Conservation (phyloP, 148 eudicot genomes). For the Heliamphora exappendiculata region DNA sequence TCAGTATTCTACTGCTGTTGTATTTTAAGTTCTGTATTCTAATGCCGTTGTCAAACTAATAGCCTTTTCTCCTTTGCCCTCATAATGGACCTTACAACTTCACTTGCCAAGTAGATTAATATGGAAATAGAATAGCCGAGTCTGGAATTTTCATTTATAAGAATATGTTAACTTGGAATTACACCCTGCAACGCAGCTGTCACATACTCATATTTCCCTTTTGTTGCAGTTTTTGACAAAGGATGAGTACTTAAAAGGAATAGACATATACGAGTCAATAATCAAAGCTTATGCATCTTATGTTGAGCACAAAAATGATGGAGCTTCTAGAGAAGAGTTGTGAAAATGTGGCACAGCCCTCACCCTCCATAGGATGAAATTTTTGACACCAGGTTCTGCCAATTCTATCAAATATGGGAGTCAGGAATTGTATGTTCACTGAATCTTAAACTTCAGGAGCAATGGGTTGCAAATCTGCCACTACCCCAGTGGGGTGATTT, state of each 20-base stretch:
- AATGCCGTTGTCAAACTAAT: neutral
- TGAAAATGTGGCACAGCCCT: slow-evolving; percentile 15
- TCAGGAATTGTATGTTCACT: neutral
- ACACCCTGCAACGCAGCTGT: slow-evolving; percentile 1
- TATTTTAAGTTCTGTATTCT: neutral
- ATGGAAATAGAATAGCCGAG: neutral
- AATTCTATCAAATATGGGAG: neutral
- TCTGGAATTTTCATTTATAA: neutral
- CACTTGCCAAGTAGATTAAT: neutral
- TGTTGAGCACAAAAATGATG: slow-evolving; percentile 23
- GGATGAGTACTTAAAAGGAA: slow-evolving; percentile 65
- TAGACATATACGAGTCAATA: slow-evolving; percentile 53
- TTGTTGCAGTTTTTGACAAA: slow-evolving; percentile 56
- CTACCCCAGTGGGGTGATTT: neutral
- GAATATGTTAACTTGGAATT: neutral
- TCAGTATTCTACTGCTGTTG: too few relatives aligned
- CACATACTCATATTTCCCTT: neutral
- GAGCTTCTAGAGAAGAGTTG: slow-evolving; percentile 52
- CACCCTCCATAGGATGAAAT: neutral
- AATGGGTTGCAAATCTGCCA: neutral
- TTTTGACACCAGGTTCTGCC: neutral
- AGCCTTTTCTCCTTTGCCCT: neutral
- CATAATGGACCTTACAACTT: neutral
- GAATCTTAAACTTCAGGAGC: neutral
- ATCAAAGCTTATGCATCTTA: slow-evolving; percentile 62